These are phyloP conservation scores for Alternaria gaisen DNA, from an alignment of 2,329 filamentous ascomycete genomes.

Conservation along the genomic window DNA sequence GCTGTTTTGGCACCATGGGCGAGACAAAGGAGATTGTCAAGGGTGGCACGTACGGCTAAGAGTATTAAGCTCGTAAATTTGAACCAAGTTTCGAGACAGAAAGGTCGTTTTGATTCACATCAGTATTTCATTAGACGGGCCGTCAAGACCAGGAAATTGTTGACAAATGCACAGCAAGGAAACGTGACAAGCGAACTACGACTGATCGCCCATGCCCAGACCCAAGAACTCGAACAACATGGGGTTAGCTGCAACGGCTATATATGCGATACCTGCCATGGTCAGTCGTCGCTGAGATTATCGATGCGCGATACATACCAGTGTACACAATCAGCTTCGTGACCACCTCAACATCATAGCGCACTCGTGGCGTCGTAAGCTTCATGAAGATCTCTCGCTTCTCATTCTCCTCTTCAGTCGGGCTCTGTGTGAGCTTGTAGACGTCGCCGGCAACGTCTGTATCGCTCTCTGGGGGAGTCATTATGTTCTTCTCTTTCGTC, in stretches of 20 bases:
- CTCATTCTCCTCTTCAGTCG: slow-evolving; percentile 49
- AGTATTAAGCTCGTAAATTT: not conserved
- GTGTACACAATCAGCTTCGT: slow-evolving; percentile 96
- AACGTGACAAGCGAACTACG: slow-evolving; percentile 8
- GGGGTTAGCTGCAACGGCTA: slow-evolving; percentile 79
- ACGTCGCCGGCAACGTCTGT: slow-evolving; percentile 43
- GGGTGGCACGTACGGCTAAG: slow-evolving; percentile 46
- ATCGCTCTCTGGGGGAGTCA: slow-evolving; percentile 42
- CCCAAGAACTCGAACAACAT: slow-evolving; percentile 73
- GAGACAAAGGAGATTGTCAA: slow-evolving; percentile 52
- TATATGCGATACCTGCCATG: slow-evolving; percentile 77
- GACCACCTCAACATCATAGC: slow-evolving; percentile 98
- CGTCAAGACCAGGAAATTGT: not conserved
- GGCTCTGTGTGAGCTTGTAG: slow-evolving; percentile 24
- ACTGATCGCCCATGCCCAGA: slow-evolving; percentile 49
- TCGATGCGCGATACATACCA: slow-evolving; percentile 64
- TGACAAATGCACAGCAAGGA: not conserved
- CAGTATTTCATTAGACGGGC: not conserved
- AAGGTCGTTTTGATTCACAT: not conserved
- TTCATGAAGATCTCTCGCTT: slow-evolving; percentile 78
- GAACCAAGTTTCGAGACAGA: not conserved
- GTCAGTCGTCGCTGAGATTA: not conserved
- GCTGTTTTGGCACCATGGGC: slow-evolving; percentile 49
- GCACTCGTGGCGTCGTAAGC: slow-evolving; percentile 84
- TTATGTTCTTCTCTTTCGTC: slow-evolving; percentile 10